A percentile compares a stretch with the other conserved stretches of the same genome.
Evolutionary conservation across 352 stramenopile species (phyloP).

Genomic region (Pythium dissotocum): DNA sequence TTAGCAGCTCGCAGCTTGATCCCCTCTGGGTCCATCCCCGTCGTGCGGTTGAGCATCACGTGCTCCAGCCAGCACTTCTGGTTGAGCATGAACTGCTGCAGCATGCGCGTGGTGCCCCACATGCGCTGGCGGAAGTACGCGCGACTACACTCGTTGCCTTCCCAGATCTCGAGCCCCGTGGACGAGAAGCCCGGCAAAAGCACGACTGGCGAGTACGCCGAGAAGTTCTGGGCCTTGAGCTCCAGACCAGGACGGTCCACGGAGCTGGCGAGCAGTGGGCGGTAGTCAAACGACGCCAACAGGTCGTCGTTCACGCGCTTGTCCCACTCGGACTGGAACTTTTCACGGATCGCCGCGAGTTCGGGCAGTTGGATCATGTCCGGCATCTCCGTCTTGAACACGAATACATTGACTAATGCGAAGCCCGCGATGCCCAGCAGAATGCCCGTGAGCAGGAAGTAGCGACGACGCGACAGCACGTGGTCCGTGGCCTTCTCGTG

Average conservation of each 20-base stretch:
- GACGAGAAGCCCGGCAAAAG: constrained; percentile 94
- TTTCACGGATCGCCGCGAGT: constrained; percentile 52
- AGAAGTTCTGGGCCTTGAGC: constrained; percentile 51
- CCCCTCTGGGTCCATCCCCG: constrained; percentile 87
- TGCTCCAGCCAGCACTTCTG: constrained; percentile 93
- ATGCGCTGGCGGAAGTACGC: constrained; percentile 92
- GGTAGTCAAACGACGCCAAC: constrained; percentile 58
- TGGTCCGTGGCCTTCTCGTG: constrained; percentile 50
- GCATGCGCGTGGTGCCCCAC: constrained; percentile 90
- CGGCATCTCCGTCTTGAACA: constrained; percentile 48
- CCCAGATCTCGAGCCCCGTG: constrained; percentile 94
- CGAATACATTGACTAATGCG: constrained; percentile 43
- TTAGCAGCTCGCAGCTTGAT: constrained; percentile 79
- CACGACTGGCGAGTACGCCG: constrained; percentile 77
- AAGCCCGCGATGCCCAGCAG: constrained; percentile 59
- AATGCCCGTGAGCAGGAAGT: constrained; percentile 61
- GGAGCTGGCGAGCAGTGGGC: constrained; percentile 40
- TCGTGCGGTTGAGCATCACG: constrained; percentile 89
- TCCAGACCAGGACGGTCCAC: constrained; percentile 45
- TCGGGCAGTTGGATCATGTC: constrained; percentile 44
- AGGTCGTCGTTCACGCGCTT: constrained; percentile 70
- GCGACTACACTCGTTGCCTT: constrained; percentile 84
- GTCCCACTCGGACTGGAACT: constrained; percentile 73
- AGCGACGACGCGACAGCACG: constrained; percentile 64
- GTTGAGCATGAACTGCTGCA: constrained; percentile 88